Conservation (phyloP, 257 asterid species). For the Nicotiana paniculata region DNA sequence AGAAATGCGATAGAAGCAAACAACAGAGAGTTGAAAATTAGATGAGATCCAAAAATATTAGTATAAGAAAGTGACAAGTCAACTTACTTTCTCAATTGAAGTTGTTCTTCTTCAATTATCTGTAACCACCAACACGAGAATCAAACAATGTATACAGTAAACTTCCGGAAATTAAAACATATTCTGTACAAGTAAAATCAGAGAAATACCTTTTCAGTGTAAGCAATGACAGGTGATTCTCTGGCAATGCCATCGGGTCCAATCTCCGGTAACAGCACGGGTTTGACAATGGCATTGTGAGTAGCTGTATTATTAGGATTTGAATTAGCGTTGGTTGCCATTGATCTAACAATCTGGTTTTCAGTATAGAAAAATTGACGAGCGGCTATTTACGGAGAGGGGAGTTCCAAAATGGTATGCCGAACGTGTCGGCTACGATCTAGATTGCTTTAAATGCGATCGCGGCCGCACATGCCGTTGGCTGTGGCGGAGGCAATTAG, state of each 20-base stretch:
- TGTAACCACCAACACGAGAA: slow-evolving; percentile 19
- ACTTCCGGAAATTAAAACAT: background rate
- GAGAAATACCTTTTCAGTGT: slow-evolving; percentile 67
- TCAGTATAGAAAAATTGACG: background rate
- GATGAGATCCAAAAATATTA: background rate
- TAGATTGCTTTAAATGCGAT: no score
- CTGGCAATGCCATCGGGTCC: slow-evolving; percentile 89
- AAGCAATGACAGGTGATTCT: slow-evolving; percentile 79
- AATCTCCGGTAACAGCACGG: slow-evolving; percentile 56
- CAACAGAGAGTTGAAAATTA: background rate
- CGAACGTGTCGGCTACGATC: background rate
- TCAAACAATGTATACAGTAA: slow-evolving; percentile 7
- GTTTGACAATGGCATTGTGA: slow-evolving; percentile 22
- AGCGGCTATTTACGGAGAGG: background rate
- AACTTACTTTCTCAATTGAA: slow-evolving; percentile 79
- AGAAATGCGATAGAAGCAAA: background rate
- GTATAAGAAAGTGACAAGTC: slow-evolving; percentile 1
- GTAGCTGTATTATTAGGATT: slow-evolving; percentile 10
- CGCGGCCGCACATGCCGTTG: slow-evolving; percentile 5
- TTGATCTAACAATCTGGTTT: slow-evolving; percentile 11
- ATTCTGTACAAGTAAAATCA: background rate
- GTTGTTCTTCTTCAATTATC: slow-evolving; percentile 85
- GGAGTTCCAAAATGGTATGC: background rate
- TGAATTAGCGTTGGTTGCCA: slow-evolving; percentile 33
- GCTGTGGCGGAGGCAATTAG: no score